These are phyloP conservation scores for Knufia petricola DNA, from an alignment of 2,329 filamentous ascomycete genomes.

Conservation along the genomic window DNA sequence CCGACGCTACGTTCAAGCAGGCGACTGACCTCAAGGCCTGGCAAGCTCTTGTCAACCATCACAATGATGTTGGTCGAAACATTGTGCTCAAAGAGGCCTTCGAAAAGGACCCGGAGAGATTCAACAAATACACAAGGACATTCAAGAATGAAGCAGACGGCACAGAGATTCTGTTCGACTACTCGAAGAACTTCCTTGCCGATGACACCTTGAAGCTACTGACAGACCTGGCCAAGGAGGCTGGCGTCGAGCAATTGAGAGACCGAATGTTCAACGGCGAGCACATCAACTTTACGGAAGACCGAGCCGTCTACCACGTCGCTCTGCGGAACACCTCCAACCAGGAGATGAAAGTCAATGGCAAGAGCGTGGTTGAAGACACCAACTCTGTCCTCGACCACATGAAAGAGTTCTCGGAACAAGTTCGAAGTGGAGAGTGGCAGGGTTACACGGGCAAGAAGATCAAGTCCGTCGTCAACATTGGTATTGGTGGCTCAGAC, in stretches of 20 bases:
- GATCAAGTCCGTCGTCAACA: conserved; percentile 91
- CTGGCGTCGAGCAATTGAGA: conserved; percentile 81
- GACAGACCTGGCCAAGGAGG: conserved; percentile 83
- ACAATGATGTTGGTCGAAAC: conserved; percentile 72
- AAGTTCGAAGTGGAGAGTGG: conserved; percentile 90
- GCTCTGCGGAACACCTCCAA: conserved; percentile 85
- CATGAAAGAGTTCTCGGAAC: conserved; percentile 97
- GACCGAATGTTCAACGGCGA: conserved; percentile 97
- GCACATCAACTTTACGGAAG: conserved; percentile 99
- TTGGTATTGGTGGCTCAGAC: conserved; percentile 96
- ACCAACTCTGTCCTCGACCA: conserved; percentile 87
- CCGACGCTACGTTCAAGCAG: conserved; percentile 53
- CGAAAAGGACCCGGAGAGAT: conserved; percentile 75
- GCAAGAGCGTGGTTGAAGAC: conserved; percentile 84
- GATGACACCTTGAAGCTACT: conserved; percentile 84
- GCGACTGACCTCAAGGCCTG: conserved; percentile 78
- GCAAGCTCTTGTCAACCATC: conserved; percentile 84
- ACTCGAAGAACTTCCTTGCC: conserved; percentile 96
- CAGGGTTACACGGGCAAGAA: conserved; percentile 96
- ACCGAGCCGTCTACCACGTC: conserved; percentile 89
- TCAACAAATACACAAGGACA: conserved; percentile 78
- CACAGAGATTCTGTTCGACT: conserved; percentile 91
- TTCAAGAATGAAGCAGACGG: conserved; percentile 70
- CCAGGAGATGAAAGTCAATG: conserved; percentile 73
- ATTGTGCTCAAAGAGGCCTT: conserved; percentile 93